These are phyloP conservation scores for Stentor coeruleus DNA, from an alignment of 73 alveolate genomes.

Conservation along the genomic window DNA sequence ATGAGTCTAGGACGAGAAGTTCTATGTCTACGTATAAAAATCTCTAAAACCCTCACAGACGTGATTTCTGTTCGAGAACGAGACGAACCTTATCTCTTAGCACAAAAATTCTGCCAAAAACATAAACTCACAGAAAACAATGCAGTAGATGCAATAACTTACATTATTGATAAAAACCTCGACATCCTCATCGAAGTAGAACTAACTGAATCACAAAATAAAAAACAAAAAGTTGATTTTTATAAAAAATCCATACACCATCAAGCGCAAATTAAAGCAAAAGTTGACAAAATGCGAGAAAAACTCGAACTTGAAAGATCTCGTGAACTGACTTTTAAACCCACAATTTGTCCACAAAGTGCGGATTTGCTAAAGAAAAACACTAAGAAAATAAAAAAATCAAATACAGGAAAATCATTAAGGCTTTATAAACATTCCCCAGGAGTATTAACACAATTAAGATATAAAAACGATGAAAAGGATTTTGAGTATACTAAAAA, in stretches of 20 bases:
- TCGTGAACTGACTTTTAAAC: neutral
- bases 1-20: conserved; percentile 3
- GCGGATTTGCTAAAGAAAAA: neutral
- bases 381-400: neutral
- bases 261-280: neutral
- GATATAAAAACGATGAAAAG: too few species aligned
- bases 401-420: neutral
- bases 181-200: neutral
- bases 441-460: too few species aligned
- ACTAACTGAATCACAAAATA: neutral
- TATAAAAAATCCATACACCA: neutral
- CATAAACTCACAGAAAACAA: neutral
- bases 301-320: neutral
- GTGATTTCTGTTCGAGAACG: neutral
- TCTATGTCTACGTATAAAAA: too few species aligned
- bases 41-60: neutral
- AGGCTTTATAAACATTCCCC: neutral
- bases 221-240: neutral
- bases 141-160: neutral
- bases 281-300: neutral
- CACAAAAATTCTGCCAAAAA: neutral
- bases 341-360: neutral
- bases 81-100: neutral
- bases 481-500: too few species aligned
- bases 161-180: neutral